These are phyloP conservation scores for Silene vulgaris DNA, from an alignment of 179 eudicot genomes.

Conservation along the genomic window DNA sequence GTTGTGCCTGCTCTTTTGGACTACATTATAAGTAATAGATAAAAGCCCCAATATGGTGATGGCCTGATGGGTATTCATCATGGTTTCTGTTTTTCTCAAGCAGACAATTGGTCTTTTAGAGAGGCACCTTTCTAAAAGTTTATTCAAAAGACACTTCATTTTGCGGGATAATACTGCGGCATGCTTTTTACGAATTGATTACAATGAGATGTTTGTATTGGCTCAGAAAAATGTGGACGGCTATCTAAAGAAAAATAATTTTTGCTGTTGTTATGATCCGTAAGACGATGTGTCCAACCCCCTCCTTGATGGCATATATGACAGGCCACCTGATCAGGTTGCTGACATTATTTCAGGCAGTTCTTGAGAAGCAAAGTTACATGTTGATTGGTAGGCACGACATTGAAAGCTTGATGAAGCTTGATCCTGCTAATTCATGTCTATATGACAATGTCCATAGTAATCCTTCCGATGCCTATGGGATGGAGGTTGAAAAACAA, in stretches of 20 bases:
- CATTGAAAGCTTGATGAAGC: slow-evolving; percentile 79
- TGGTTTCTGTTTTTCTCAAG: not conserved
- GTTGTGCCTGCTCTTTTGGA: not conserved
- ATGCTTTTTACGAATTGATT: not conserved
- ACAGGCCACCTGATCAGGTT: slow-evolving; percentile 13
- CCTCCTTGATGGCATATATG: not conserved
- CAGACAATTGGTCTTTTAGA: not conserved
- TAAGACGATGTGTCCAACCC: not conserved
- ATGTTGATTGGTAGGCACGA: slow-evolving; percentile 98
- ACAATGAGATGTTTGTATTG: not conserved
- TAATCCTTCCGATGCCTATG: slow-evolving; percentile 59
- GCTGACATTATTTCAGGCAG: slow-evolving; percentile 61
- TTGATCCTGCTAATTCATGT: slow-evolving; percentile 84
- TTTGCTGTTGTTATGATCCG: not conserved
- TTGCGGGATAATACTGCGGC: not conserved
- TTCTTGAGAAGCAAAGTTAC: slow-evolving; percentile 98
- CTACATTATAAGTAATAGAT: not conserved
- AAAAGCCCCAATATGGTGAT: not conserved
- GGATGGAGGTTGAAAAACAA: slow-evolving; percentile 60
- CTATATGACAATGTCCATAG: slow-evolving; percentile 48
- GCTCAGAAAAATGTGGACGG: not conserved
- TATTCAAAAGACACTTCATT: not conserved
- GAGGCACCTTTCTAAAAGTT: not conserved
- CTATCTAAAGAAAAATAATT: not conserved
- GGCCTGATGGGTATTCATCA: not conserved